Base-by-base conservation (phyloP, 2,329 filamentous ascomycete genomes). In the Myriosclerotinia duriaeana region DNA sequence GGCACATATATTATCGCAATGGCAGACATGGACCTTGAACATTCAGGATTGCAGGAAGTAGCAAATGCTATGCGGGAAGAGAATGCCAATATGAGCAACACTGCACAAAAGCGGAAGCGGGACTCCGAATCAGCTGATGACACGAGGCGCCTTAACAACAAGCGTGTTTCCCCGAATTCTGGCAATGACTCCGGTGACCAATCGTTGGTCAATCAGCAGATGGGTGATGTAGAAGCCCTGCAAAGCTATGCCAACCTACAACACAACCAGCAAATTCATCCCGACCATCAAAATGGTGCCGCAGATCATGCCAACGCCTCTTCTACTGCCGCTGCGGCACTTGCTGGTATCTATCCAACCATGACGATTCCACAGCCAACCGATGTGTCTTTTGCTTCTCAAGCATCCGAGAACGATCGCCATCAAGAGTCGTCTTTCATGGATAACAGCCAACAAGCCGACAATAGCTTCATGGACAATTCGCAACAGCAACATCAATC, bases 281-380 rank as follows among this genome's bases (percentile, higher is more conserved):
- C 81, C 50, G 80, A 80, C 12, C 79, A 81, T 58, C 83, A 85
- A 69, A 87, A 85, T 70, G 83, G 83, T 65, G 78, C 82, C 53
- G 77, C 80, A 66, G 81, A 79, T 74, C 81, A 76, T 74, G 78
- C 80, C 20, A 67, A 64, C 48, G 71, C 71, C 63, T 81, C 79
- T 70, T 87, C 87, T 58, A 88, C 87, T 52, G 86, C 87, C 60
- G 85, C 85, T 26, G 87, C 87, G 64, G 75, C 75, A 48, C 70
- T 76, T 50, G 74, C 72, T 54, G 75, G 76, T 54, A 74, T 77
- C 66, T 84, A 84, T 73, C 76, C 76, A 63, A 81, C 81, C 67
- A 85, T 86, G 83, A 84, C 81, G 17, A 81, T 85, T 26, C 83
- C 83, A 17, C 82, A 84, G 74, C 79, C 83, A 12, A 85, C 83